Conservation (phyloP, 2,329 filamentous ascomycete species). For the Akanthomyces lecanii region DNA sequence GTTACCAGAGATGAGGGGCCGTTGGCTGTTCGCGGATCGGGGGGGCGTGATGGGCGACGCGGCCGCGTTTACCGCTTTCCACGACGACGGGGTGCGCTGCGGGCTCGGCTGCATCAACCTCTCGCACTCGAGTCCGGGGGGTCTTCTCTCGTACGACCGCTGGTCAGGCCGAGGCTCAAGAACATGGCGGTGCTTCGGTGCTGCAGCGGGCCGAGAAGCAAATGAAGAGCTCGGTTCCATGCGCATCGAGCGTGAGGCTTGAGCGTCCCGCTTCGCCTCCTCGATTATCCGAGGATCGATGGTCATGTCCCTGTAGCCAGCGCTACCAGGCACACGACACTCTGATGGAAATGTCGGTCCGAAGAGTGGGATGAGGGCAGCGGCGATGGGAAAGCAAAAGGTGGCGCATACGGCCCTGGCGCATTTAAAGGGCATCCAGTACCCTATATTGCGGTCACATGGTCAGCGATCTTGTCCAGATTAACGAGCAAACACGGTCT, state of each 20-base stretch:
- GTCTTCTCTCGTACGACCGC: slow-evolving; percentile 5
- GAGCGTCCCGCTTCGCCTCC: slow-evolving; percentile 37
- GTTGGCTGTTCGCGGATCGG: slow-evolving; percentile 1
- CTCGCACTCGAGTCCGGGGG: neutral
- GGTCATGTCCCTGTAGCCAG: slow-evolving; percentile 62
- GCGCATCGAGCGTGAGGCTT: neutral
- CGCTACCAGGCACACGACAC: slow-evolving; percentile 62
- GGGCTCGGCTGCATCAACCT: slow-evolving; percentile 8
- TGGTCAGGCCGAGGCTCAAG: slow-evolving; percentile 9
- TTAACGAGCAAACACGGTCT: neutral
- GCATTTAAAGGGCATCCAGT: slow-evolving; percentile 92
- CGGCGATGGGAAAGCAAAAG: slow-evolving; percentile 82
- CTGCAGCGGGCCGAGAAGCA: slow-evolving; percentile 18
- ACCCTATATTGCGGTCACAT: slow-evolving; percentile 52
- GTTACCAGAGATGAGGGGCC: slow-evolving; percentile 11
- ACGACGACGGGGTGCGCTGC: slow-evolving; percentile 3
- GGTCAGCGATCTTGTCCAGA: neutral
- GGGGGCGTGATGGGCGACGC: slow-evolving; percentile 19
- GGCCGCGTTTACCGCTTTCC: slow-evolving; percentile 19
- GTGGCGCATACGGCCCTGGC: slow-evolving; percentile 83
- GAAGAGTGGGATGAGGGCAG: slow-evolving; percentile 85
- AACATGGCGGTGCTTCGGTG: neutral
- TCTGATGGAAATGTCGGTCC: slow-evolving; percentile 71
- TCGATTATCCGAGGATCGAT: slow-evolving; percentile 56
- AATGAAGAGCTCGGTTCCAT: neutral